Evolutionary conservation across 805 yeast species (phyloP).

Genomic region (Metschnikowia kunwiensis): DNA sequence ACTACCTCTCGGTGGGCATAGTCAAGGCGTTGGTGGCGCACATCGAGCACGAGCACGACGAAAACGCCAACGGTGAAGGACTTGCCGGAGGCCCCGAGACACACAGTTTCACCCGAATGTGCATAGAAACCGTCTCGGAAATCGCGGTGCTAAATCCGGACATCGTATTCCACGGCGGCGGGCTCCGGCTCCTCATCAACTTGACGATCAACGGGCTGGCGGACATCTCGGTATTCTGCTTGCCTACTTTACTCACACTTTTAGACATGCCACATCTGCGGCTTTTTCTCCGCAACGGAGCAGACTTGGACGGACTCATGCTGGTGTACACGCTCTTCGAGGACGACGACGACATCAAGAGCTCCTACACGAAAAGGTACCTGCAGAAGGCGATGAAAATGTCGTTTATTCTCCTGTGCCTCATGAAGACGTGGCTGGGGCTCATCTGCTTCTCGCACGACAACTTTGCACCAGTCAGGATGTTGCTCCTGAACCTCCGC

Average conservation of each 20-base stretch:
- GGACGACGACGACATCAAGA: constrained; percentile 15
- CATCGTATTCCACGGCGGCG: constrained; percentile 47
- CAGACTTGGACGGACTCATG: constrained; percentile 59
- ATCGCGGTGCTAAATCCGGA: constrained; percentile 38
- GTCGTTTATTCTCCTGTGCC: constrained; percentile 54
- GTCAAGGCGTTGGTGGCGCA: constrained; percentile 64
- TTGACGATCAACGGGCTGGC: constrained; percentile 27
- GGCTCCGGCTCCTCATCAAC: constrained; percentile 49
- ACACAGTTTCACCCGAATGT: constrained; percentile 24
- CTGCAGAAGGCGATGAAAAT: constrained; percentile 50
- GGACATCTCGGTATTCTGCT: constrained; percentile 22
- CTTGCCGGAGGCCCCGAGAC: constrained; percentile 2
- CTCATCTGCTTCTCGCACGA: constrained; percentile 59
- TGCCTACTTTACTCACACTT: constrained; percentile 50
- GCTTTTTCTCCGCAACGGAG: constrained; percentile 52
- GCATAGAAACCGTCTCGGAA: constrained; percentile 42
- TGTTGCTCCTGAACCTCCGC: constrained; percentile 59
- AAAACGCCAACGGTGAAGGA: constrained; percentile 3
- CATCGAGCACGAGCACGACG: constrained; percentile 42
- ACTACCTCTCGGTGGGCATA: constrained; percentile 57
- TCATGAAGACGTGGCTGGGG: constrained; percentile 77
- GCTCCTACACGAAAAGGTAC: constrained; percentile 11
- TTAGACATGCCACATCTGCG: constrained; percentile 58
- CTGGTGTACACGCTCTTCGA: constrained; percentile 70
- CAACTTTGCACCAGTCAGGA: constrained; percentile 52